These are phyloP conservation scores for Marasmius sp. DNA, from an alignment of 1,284 basidiomycete genomes.

Conservation along the genomic window DNA sequence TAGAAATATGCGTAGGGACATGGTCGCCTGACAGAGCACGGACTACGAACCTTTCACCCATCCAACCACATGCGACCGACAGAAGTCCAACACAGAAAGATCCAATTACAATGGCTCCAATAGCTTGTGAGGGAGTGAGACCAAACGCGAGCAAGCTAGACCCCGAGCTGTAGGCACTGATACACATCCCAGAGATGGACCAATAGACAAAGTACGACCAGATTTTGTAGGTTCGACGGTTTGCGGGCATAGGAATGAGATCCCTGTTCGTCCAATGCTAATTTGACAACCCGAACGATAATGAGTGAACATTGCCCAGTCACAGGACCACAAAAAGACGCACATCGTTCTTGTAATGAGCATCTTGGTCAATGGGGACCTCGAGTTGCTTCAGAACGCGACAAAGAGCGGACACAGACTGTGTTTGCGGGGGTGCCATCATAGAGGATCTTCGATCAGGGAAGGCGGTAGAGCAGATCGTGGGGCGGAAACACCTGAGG, in stretches of 20 bases:
- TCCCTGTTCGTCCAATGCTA: conserved; percentile 22
- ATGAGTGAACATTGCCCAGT: background rate
- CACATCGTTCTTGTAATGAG: conserved; percentile 18
- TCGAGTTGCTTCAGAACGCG: conserved; percentile 15
- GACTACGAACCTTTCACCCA: conserved; percentile 16
- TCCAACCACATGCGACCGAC: conserved; percentile 21
- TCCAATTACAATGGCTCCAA: conserved; percentile 19
- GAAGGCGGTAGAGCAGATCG: background rate
- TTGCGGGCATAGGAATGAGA: conserved; percentile 21
- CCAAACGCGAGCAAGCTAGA: conserved; percentile 21
- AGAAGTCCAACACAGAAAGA: conserved; percentile 14
- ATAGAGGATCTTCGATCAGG: too few relatives aligned
- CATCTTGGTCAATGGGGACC: conserved; percentile 19
- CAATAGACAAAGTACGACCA: conserved; percentile 23
- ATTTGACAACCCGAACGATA: background rate
- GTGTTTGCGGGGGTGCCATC: background rate
- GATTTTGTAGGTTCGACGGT: conserved; percentile 20
- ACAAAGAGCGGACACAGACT: background rate
- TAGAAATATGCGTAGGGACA: background rate
- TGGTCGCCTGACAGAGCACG: background rate
- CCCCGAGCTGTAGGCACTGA: conserved; percentile 20
- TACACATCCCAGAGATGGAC: conserved; percentile 22
- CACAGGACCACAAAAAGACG: background rate
- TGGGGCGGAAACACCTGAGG: background rate
- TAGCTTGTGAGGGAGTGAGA: conserved; percentile 19